Conservation (phyloP, 2,329 filamentous ascomycete genomes). For the Zymoseptoria pseudotritici region DNA sequence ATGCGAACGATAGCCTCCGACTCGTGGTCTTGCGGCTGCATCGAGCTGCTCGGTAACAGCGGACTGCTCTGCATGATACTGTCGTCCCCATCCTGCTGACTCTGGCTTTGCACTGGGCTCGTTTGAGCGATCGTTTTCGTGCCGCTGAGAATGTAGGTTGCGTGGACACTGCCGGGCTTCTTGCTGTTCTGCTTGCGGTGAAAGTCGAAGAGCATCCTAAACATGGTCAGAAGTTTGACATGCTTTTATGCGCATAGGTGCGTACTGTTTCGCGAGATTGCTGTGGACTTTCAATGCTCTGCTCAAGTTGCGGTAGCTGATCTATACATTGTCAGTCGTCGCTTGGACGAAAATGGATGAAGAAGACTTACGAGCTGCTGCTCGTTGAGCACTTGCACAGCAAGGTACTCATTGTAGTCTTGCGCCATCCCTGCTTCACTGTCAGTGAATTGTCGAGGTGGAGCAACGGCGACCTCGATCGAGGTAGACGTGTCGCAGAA, state of each 20-base stretch:
- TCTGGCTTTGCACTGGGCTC: conserved; percentile 35
- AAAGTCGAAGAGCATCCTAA: conserved; percentile 80
- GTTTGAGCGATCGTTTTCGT: conserved; percentile 41
- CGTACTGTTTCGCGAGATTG: conserved; percentile 81
- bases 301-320: conserved; percentile 81
- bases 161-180: conserved; percentile 68
- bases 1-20: conserved; percentile 47
- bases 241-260: conserved; percentile 1
- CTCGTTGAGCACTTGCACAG: conserved; percentile 68
- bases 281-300: conserved; percentile 75
- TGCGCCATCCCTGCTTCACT: conserved; percentile 43
- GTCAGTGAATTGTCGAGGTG: background rate
- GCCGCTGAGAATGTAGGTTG: conserved; percentile 84
- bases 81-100: conserved; percentile 51
- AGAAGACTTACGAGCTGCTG: conserved; percentile 56
- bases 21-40: conserved; percentile 45
- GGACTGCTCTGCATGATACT: conserved; percentile 60
- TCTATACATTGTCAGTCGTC: conserved; percentile 44
- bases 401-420: conserved; percentile 62
- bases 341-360: conserved; percentile 1
- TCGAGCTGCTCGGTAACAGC: conserved; percentile 59
- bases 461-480: background rate
- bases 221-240: conserved; percentile 17
- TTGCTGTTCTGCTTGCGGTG: conserved; percentile 69
- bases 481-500: background rate